Base-by-base conservation (phyloP, 768 basidiomycete genomes). In the Auricularia heimuer region DNA sequence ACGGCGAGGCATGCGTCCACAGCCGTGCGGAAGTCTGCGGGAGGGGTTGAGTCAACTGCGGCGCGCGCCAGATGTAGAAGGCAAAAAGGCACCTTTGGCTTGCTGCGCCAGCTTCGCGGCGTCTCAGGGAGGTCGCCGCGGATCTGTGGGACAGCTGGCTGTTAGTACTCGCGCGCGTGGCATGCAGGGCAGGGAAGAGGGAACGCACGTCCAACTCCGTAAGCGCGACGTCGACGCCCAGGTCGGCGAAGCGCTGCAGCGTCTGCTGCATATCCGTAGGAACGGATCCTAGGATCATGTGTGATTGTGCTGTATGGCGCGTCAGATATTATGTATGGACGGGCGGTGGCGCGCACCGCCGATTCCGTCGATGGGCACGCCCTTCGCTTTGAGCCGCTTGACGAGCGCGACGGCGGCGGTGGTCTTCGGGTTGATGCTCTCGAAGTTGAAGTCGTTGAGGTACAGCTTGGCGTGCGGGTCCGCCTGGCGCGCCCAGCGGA, bases 181-280 rank as follows among this genome's bases (percentile, higher is more conserved):
- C 18, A 54, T 36, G 35, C 37, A 37, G 21, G 24, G 24, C 21
- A 36, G 62, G 39, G 37, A n/a, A 14, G 14, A 62, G 42, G 24
- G 42, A 10, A 60, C 65, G 65, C n/a, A 66, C 54, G 34, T 66
- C 65, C 21, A 66, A 47, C 54, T 66, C 65, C 16, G 56, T 56
- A n/a, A 66, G 35, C 33, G 65, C 65, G 44, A 66, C 63, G 66
- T 64, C 65, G 3, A 66, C 64, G 29, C 64, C 64, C 12, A 61
- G 58, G 58, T 54, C 64, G 58, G 58, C 44, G 54, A 58, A 65
- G 36, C 54, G 42, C 39, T 65, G 42, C 11, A 66, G 35, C 24
- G 44, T 60, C 45, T 56, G 29, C 54, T 63, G 16, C 37, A 66
- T 58, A 51, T 47, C 36, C 10, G 54, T 42, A 0, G 42, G 63